These are phyloP conservation scores for Lophium mytilinum DNA, from an alignment of 495 filamentous ascomycete species.

Conservation along the genomic window DNA sequence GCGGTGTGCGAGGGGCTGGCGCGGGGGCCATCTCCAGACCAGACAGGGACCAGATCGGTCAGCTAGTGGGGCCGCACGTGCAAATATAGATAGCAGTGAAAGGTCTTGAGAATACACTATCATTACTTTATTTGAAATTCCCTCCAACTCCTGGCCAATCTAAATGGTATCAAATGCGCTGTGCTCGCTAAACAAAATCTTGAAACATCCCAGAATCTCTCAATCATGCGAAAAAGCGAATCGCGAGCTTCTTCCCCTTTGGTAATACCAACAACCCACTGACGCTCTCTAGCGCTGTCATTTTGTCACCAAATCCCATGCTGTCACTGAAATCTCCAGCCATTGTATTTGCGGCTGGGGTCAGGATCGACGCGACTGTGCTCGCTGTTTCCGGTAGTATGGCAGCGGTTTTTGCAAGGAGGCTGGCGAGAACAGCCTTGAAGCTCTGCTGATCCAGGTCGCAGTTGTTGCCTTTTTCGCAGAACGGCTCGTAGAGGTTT, in stretches of 20 bases:
- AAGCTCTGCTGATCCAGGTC: slow-evolving; percentile 62
- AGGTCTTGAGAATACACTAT: no score
- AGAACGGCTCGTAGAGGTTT: slow-evolving; percentile 57
- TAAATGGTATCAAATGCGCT: no score
- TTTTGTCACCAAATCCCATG: slow-evolving; percentile 44
- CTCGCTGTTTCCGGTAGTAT: slow-evolving; percentile 53
- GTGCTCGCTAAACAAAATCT: no score
- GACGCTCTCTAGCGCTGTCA: slow-evolving; percentile 49
- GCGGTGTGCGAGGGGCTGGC: no score
- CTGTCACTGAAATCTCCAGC: slow-evolving; percentile 34
- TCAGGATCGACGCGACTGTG: slow-evolving; percentile 45
- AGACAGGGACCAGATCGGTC: no score
- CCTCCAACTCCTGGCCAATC: no score
- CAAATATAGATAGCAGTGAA: no score
- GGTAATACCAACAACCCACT: neutral
- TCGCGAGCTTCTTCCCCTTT: neutral
- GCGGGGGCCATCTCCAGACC: no score
- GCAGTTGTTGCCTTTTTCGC: slow-evolving; percentile 56
- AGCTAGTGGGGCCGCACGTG: no score
- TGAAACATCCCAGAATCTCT: no score
- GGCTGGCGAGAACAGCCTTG: slow-evolving; percentile 64
- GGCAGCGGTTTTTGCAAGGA: slow-evolving; percentile 56
- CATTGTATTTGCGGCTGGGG: slow-evolving; percentile 49
- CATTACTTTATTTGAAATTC: no score
- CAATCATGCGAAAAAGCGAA: neutral